Evolutionary conservation across 2,329 filamentous ascomycete genomes (phyloP).

Genomic region (Penicillium sumatraense): DNA sequence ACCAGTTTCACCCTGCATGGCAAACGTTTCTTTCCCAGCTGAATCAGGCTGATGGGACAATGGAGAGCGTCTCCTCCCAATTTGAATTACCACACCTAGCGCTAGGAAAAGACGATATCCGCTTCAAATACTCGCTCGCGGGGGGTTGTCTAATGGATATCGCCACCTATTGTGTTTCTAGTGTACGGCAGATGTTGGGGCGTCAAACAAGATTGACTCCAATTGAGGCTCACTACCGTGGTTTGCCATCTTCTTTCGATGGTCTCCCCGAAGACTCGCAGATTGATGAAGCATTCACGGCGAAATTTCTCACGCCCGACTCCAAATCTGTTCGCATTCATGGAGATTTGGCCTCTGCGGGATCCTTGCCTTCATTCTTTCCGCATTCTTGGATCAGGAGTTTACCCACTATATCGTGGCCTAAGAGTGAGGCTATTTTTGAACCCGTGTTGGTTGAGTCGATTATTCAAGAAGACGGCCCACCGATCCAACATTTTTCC

Average conservation of each 20-base stretch:
- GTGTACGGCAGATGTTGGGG: conserved; percentile 7
- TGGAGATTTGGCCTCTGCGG: conserved; percentile 9
- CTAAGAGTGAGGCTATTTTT: conserved; percentile 21
- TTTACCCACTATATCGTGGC: conserved; percentile 21
- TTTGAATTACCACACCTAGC: conserved; percentile 40
- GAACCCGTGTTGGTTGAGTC: conserved; percentile 16
- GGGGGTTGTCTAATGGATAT: conserved; percentile 11
- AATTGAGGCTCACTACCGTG: not conserved
- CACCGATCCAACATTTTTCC: not conserved
- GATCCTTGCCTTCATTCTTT: conserved; percentile 16
- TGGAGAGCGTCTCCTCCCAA: conserved; percentile 46
- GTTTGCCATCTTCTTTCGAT: not conserved
- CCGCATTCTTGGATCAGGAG: conserved; percentile 10
- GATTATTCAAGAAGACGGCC: not conserved
- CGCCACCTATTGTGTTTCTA: conserved; percentile 7
- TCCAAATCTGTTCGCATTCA: not conserved
- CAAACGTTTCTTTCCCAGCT: conserved; percentile 37
- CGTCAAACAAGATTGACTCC: conserved; percentile 2
- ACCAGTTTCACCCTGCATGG: conserved; percentile 57
- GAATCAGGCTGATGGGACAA: conserved; percentile 22
- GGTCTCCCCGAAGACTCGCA: not conserved
- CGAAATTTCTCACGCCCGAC: conserved; percentile 13
- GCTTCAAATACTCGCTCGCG: conserved; percentile 2
- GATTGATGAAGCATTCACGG: conserved; percentile 31
- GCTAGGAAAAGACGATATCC: conserved; percentile 35